Evolutionary conservation across 1,284 basidiomycete genomes (phyloP).

Genomic region (Rhodotorula sp.): DNA sequence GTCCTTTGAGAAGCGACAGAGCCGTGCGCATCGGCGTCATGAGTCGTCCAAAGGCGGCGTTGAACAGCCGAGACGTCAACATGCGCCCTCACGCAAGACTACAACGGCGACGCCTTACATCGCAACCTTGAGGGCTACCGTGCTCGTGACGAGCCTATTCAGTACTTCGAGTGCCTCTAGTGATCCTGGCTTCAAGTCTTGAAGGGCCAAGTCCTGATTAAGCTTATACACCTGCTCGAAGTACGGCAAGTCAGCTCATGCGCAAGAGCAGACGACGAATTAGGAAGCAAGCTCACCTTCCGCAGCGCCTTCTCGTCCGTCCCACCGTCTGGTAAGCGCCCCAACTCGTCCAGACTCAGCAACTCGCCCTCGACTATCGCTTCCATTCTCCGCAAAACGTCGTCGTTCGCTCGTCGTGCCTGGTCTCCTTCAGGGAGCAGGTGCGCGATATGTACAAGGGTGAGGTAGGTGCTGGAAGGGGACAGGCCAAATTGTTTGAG

Average conservation of each 20-base stretch:
- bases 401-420: slow-evolving; percentile 45
- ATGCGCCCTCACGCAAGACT: neutral
- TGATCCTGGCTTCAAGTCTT: slow-evolving; percentile 50
- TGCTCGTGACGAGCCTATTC: slow-evolving; percentile 68
- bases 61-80: too few species aligned
- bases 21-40: too few species aligned
- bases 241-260: neutral
- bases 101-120: slow-evolving; percentile 44
- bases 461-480: slow-evolving; percentile 62
- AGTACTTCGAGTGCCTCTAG: slow-evolving; percentile 55
- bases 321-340: slow-evolving; percentile 39
- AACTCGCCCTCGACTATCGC: slow-evolving; percentile 60
- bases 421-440: neutral
- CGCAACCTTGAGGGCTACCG: slow-evolving; percentile 78
- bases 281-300: slow-evolving; percentile 57
- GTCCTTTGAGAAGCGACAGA: too few species aligned
- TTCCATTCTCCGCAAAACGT: slow-evolving; percentile 58
- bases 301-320: slow-evolving; percentile 57
- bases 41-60: too few species aligned
- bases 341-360: slow-evolving; percentile 51
- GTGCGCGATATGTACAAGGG: slow-evolving; percentile 67
- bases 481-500: slow-evolving; percentile 79
- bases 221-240: slow-evolving; percentile 63
- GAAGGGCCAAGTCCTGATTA: slow-evolving; percentile 57
- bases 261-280: neutral